Conservation (phyloP, 305 asterid species). For the Fraxinus baroniana region DNA sequence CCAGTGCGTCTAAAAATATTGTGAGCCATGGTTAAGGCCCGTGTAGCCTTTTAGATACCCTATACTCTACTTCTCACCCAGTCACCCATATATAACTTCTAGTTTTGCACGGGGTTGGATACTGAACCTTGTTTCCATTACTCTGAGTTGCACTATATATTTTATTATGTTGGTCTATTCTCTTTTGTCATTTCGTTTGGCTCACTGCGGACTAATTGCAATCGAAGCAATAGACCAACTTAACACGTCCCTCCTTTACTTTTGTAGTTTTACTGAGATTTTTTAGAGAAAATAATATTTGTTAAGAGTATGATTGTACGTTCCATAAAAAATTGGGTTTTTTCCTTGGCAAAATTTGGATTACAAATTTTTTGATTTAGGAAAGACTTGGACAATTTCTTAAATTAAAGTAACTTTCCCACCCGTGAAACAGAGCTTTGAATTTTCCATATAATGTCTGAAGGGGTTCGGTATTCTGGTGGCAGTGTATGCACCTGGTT, state of each 20-base stretch:
- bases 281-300: background rate
- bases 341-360: background rate
- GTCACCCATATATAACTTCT: background rate
- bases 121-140: background rate
- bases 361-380: no score
- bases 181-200: background rate
- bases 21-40: slow-evolving; percentile 20
- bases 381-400: background rate
- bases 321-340: no score
- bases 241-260: background rate
- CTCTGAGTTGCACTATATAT: background rate
- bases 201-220: background rate
- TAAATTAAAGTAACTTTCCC: background rate
- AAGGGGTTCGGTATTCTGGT: background rate
- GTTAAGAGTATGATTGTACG: no score
- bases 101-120: background rate
- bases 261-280: background rate
- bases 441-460: background rate
- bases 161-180: background rate
- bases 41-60: background rate
- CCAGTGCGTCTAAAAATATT: background rate
- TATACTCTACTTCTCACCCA: background rate
- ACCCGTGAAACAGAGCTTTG: no score
- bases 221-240: background rate
- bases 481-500: background rate